Evolutionary conservation across 305 asterid genomes (phyloP).

Genomic region (Rubia tinctorum): DNA sequence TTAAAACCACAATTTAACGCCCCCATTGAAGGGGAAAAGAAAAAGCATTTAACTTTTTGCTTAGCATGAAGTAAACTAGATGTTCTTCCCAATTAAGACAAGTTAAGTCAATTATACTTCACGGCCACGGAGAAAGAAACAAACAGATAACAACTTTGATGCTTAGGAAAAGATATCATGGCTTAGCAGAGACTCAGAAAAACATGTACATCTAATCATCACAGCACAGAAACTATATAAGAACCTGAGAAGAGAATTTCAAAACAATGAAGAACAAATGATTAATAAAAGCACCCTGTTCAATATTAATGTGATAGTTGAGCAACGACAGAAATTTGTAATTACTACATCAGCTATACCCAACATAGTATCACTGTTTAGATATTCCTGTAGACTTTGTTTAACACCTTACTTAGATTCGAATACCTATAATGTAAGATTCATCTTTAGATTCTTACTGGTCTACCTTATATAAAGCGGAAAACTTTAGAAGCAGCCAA

Average conservation of each 20-base stretch:
- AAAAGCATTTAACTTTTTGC: not conserved
- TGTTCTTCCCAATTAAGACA: not conserved
- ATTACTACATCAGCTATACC: not conserved
- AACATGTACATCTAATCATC: not conserved
- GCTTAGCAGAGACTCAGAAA: not conserved
- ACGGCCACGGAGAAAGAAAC: not conserved
- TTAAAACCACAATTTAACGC: no score
- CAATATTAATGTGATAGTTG: not conserved
- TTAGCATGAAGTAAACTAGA: not conserved
- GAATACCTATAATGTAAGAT: not conserved
- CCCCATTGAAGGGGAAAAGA: not conserved
- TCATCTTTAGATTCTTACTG: not conserved
- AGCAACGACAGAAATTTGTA: not conserved
- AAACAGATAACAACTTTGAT: not conserved
- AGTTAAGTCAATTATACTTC: not conserved
- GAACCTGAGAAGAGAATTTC: not conserved
- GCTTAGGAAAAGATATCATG: not conserved
- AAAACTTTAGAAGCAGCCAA: not conserved
- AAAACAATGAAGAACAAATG: not conserved
- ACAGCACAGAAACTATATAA: not conserved
- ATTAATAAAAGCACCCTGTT: not conserved
- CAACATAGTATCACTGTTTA: not conserved
- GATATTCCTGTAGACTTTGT: not conserved
- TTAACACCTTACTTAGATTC: not conserved
- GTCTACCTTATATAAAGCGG: constrained; percentile 1